Evolutionary conservation across 345 rosid genomes (phyloP).

Genomic region (Brassica juncea): DNA sequence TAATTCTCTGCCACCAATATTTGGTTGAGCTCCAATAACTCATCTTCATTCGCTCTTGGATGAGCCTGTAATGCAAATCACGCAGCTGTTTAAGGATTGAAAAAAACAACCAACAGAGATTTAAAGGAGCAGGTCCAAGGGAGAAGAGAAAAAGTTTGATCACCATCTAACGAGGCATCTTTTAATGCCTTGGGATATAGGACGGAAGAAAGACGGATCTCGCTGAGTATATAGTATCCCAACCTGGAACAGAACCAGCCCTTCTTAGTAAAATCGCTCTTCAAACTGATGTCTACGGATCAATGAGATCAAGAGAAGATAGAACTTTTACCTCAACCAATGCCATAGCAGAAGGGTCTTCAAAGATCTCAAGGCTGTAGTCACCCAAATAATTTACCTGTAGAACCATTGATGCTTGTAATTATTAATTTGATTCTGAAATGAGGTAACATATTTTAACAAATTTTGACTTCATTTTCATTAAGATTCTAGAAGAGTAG

Average conservation of each 20-base stretch:
- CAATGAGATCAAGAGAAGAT: not conserved
- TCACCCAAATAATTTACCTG: conserved; percentile 89
- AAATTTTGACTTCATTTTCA: not conserved
- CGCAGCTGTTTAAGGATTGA: not conserved
- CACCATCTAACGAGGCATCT: conserved; percentile 96
- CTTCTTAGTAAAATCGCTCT: not conserved
- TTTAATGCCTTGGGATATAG: conserved; percentile 78
- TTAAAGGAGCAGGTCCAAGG: conserved; percentile 4
- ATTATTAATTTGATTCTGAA: not conserved
- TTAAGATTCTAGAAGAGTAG: not conserved
- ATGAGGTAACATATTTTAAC: not conserved
- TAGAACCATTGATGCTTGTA: not conserved
- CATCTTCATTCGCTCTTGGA: conserved; percentile 70
- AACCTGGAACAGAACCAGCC: conserved; percentile 50
- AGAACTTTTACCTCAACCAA: conserved; percentile 63
- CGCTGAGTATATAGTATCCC: conserved; percentile 89
- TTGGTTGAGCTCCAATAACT: conserved; percentile 48
- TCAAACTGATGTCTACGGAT: not conserved
- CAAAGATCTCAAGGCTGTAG: conserved; percentile 82
- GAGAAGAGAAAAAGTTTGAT: conserved; percentile 24
- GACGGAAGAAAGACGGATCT: conserved; percentile 89
- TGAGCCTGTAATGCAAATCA: conserved; percentile 60
- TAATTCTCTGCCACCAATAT: conserved; percentile 70
- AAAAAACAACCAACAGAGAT: not conserved
- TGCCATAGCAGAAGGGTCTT: conserved; percentile 88